These are phyloP conservation scores for Lotmaria passim DNA, from an alignment of 208 protist genomes.

Conservation along the genomic window DNA sequence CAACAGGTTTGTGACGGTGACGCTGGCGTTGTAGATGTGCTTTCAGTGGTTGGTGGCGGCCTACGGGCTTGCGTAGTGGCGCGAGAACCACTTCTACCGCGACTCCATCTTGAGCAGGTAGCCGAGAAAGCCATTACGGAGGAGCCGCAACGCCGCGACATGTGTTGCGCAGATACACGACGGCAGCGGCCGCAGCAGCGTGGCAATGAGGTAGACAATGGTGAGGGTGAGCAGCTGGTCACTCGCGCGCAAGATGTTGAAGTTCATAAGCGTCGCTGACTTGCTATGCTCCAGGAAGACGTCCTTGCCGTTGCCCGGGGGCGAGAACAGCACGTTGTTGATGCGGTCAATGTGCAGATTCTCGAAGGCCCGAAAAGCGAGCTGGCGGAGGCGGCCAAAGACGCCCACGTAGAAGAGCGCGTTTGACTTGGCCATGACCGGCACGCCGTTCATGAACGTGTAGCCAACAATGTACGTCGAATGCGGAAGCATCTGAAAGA, in stretches of 20 bases:
- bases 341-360: slow-evolving; percentile 92
- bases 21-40: slow-evolving; percentile 78
- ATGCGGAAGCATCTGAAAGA: slow-evolving; percentile 95
- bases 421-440: slow-evolving; percentile 91
- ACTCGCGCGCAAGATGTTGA: slow-evolving; percentile 74
- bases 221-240: slow-evolving; percentile 84
- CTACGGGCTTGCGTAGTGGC: slow-evolving; percentile 65
- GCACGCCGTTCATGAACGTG: slow-evolving; percentile 93
- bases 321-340: slow-evolving; percentile 43
- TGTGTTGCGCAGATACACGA: slow-evolving; percentile 60
- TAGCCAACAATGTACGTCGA: slow-evolving; percentile 97
- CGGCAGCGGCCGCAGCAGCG: slow-evolving; percentile 61
- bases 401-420: slow-evolving; percentile 93
- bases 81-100: slow-evolving; percentile 76
- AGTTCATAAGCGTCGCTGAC: slow-evolving; percentile 80
- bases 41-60: slow-evolving; percentile 94
- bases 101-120: slow-evolving; percentile 76
- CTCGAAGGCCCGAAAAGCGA: slow-evolving; percentile 93
- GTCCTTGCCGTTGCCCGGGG: slow-evolving; percentile 37
- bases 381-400: slow-evolving; percentile 92
- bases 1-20: slow-evolving; percentile 66
- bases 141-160: slow-evolving; percentile 79
- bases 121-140: slow-evolving; percentile 83
- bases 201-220: slow-evolving; percentile 57
- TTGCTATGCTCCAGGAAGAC: slow-evolving; percentile 60